Conservation (phyloP, 2,329 filamentous ascomycete genomes). For the Dothideomycetes sp. region DNA sequence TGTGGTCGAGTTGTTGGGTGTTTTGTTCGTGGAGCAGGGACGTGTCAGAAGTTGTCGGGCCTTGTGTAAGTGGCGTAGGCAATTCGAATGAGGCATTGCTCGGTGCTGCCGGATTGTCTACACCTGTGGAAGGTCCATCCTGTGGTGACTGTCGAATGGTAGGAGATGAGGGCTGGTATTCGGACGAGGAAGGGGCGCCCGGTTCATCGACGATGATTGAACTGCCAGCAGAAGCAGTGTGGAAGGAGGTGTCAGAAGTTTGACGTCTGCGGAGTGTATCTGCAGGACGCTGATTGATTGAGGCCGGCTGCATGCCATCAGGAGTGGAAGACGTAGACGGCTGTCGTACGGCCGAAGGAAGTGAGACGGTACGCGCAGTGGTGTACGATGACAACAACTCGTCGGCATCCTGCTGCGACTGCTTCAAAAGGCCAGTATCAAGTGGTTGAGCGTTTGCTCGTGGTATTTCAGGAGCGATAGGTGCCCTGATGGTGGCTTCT, state of each 20-base stretch:
- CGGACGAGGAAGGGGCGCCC: background rate
- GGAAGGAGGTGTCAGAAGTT: constrained; percentile 7
- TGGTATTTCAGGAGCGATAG: constrained; percentile 25
- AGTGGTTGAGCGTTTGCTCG: constrained; percentile 16
- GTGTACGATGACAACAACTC: constrained; percentile 8
- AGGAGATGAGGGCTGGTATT: background rate
- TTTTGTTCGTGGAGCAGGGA: constrained; percentile 3
- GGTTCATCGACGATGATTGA: constrained; percentile 10
- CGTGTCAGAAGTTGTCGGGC: constrained; percentile 3
- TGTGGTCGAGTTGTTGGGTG: background rate
- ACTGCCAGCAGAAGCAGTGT: constrained; percentile 8
- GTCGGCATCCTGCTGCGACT: constrained; percentile 15
- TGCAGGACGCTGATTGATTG: background rate
- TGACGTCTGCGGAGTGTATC: constrained; percentile 5
- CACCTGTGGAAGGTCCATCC: background rate
- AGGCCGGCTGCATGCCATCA: background rate
- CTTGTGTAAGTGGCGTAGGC: background rate
- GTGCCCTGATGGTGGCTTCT: constrained; percentile 19
- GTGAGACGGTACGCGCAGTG: constrained; percentile 3
- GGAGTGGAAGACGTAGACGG: background rate
- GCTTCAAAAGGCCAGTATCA: constrained; percentile 5
- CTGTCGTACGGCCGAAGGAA: background rate
- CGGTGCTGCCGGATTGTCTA: background rate
- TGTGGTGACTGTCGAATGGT: no score
- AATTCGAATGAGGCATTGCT: constrained; percentile 8